phyloP scores from a whole-genome alignment of 148 eudicot genomes.

The Diospyros lotus region DNA sequence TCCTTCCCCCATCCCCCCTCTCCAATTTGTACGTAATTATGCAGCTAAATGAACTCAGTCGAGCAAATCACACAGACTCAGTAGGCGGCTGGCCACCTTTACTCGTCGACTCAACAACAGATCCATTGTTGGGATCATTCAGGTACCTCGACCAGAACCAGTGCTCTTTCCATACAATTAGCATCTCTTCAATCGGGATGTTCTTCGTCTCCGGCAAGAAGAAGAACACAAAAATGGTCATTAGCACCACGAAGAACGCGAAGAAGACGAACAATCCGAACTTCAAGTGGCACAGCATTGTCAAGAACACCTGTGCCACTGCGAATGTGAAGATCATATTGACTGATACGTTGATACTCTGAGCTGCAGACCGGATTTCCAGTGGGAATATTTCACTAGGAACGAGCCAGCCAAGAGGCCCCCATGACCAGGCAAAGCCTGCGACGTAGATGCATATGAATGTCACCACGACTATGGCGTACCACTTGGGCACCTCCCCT shows the following conservation, averaged over 20 bases:
- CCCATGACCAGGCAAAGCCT: conserved; percentile 94
- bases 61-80: not conserved
- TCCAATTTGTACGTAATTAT: too few species aligned
- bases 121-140: conserved; percentile 24
- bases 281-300: conserved; percentile 70
- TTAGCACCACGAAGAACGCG: conserved; percentile 53
- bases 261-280: conserved; percentile 74
- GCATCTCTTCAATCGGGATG: too few species aligned
- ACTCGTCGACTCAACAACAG: conserved; percentile 45
- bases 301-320: conserved; percentile 61
- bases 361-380: conserved; percentile 76
- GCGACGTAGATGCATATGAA: conserved; percentile 75
- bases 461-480: conserved; percentile 63
- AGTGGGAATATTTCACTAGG: conserved; percentile 85
- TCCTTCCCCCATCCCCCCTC: too few species aligned
- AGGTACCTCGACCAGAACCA: conserved; percentile 60
- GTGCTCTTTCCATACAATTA: too few species aligned
- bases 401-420: conserved; percentile 79
- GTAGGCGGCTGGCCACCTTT: conserved; percentile 2
- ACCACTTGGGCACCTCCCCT: conserved; percentile 51
- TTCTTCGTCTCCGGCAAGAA: conserved; percentile 11
- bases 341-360: conserved; percentile 65
- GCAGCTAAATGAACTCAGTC: too few species aligned
- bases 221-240: conserved; percentile 27
- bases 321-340: conserved; percentile 80